Evolutionary conservation across 108 stramenopile genomes (phyloP), one percentile per base, ranked within the genome.

Genomic region (Cyclotella sp.): DNA sequence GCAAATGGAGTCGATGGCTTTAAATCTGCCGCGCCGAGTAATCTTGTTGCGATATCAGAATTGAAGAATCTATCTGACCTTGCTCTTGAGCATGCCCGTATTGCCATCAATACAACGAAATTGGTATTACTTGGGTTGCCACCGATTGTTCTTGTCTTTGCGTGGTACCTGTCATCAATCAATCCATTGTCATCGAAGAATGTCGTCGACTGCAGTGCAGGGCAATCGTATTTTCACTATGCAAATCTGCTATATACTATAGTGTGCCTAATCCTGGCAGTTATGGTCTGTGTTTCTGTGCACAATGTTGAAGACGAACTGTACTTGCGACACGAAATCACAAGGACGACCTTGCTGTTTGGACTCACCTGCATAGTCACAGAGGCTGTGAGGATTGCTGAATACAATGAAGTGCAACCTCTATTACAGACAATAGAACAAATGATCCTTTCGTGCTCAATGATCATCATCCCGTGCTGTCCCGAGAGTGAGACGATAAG

Each of bases 231-330:
- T 18, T 73, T 73, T 9, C 39, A 39, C 13, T 81, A 62, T 40
- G 13, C 54, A 27, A 71, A 21, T 53, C 66, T 75, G 11, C 49
- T 75, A 19, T 65, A 77, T 10, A 63, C 28, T 3, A 72, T 77
- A n/a, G 34, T 49, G 13, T 47, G 63, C 41, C 14, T 70, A 42
- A 46, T 54, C 19, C 43, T 81, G 4, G 70, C 70, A 3, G 42
- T 72, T 30, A 6, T 30, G 45, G 72, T 64, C 24, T 73, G 63
- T 14, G 39, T 42, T 9, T 39, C 58, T 42, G 27, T 78, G 21
- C 66, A 41, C 10, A 46, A 78, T n/a, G 67, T 73, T 13, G 72
- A 83, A 13, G 85, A 86, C 63, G 82, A 83, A 52, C 60, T 86
- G 8, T 77, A 72, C 4, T n/a, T 83, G 8, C 57, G 62, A 18